Evolutionary conservation across 2,329 filamentous ascomycete genomes (phyloP).

Genomic region (Botrytis medusae): DNA sequence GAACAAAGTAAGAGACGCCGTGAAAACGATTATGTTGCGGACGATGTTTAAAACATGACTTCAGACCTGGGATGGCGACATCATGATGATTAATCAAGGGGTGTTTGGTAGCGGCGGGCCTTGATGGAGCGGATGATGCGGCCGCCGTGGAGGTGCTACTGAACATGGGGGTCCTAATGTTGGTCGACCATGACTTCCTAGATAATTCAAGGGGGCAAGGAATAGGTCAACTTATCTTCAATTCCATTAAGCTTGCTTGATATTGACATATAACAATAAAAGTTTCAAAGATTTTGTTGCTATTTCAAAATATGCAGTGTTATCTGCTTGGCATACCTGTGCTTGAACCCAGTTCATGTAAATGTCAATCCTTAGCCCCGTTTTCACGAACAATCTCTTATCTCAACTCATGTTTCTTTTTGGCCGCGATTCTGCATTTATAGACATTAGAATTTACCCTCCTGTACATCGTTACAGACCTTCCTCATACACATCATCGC

Average conservation of each 20-base stretch:
- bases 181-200: background rate
- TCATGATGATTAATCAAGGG: background rate
- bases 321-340: background rate
- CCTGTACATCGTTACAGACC: background rate
- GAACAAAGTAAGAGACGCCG: background rate
- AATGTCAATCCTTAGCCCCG: background rate
- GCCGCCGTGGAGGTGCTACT: background rate
- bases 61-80: background rate
- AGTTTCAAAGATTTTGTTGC: background rate
- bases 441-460: background rate
- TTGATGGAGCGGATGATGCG: background rate
- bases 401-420: background rate
- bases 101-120: background rate
- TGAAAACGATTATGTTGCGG: background rate
- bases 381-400: background rate
- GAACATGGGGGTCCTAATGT: background rate
- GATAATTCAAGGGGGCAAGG: background rate
- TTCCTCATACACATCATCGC: background rate
- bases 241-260: background rate
- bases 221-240: background rate
- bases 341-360: background rate
- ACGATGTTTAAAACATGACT: background rate
- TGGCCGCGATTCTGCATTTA: background rate
- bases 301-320: background rate
- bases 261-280: background rate